Evolutionary conservation across 257 asterid genomes (phyloP), one percentile per base, ranked within the genome.

Genomic region (Solanum chaucha): DNA sequence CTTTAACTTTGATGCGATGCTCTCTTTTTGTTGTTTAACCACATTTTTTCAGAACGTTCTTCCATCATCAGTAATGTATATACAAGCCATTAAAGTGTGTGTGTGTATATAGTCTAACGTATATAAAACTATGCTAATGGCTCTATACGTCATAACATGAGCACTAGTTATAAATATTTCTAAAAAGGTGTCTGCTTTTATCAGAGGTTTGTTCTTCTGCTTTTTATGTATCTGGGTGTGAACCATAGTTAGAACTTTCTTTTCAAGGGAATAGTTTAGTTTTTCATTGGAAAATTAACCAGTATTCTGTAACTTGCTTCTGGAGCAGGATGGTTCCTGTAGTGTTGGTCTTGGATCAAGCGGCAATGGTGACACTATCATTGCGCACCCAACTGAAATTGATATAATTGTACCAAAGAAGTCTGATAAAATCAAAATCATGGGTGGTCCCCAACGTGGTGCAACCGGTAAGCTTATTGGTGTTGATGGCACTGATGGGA

Each of bases 361-460:
- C n/a, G 97, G 97, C 72, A 92, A 89, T 46, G 98, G 99, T 12
- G 98, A 94, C 46, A 87, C 83, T 4, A 71, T 96, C 68, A 94
- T 93, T 15, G 91, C 87, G 5, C 92, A 91, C 89, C 94, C 96
- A 11, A 92, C 88, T 20, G 99, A 96, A 26, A 88, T 96, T 10
- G 96, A 93, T 86, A 88, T 94, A 10, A 93, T 95, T 26, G 87
- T 90, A 35, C 99, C 99, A 8, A 93, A 95, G 84, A 96, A 96
- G 92, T 90, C 92, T 0, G 99, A 96, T 28, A 93, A 89, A 91
- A 92, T 96, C n/a, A 96, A 93, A 89, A 94, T 95, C 85, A 93
- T 97, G 97, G 97, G 99, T 5, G 98, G 98, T 12, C 91, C 92
- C 5, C 94, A 91, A 78, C 98, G 98, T 15, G 99, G 98, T 44